A percentile compares a stretch with the other conserved stretches of the same genome.
Conservation (phyloP, 108 stramenopile genomes). For the Licmophora abbreviata region DNA sequence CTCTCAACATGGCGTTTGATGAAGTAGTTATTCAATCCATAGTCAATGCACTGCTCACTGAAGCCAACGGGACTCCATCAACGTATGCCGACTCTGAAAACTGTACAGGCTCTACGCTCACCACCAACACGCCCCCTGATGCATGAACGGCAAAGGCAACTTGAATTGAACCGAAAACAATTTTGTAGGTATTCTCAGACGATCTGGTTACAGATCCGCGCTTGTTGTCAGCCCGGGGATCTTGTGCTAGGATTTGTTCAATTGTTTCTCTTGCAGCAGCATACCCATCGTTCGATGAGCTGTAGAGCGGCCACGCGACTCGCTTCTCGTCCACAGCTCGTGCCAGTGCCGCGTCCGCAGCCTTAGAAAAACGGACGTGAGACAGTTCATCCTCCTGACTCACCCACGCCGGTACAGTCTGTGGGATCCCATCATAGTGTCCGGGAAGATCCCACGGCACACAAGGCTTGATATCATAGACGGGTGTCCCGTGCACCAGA, state of each 20-base stretch:
- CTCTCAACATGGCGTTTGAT: too few relatives aligned
- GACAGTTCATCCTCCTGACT: constrained; percentile 49
- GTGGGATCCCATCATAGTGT: constrained; percentile 13
- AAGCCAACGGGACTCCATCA: constrained; percentile 26
- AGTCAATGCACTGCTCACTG: too few relatives aligned
- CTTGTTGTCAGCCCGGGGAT: constrained; percentile 54
- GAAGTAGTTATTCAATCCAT: too few relatives aligned
- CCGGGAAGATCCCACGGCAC: constrained; percentile 83
- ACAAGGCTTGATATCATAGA: constrained; percentile 91
- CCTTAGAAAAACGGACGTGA: constrained; percentile 36
- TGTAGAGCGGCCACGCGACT: constrained; percentile 46
- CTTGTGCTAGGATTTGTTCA: constrained; percentile 62
- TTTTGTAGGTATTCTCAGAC: constrained; percentile 18
- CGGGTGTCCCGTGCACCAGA: constrained; percentile 87
- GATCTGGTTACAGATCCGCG: constrained; percentile 29
- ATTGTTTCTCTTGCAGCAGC: constrained; percentile 38
- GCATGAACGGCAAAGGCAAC: constrained; percentile 19
- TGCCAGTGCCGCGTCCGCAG: constrained; percentile 24
- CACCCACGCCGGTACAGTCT: constrained; percentile 57
- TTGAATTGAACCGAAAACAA: constrained; percentile 29
- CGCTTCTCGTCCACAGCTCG: constrained; percentile 21
- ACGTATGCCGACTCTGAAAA: constrained; percentile 14
- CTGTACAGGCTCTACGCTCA: constrained; percentile 15
- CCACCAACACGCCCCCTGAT: constrained; percentile 26
- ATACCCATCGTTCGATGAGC: constrained; percentile 27